These are phyloP conservation scores for Pseudogymnoascus sp. DNA, from an alignment of 2,329 filamentous ascomycete species.

Conservation along the genomic window DNA sequence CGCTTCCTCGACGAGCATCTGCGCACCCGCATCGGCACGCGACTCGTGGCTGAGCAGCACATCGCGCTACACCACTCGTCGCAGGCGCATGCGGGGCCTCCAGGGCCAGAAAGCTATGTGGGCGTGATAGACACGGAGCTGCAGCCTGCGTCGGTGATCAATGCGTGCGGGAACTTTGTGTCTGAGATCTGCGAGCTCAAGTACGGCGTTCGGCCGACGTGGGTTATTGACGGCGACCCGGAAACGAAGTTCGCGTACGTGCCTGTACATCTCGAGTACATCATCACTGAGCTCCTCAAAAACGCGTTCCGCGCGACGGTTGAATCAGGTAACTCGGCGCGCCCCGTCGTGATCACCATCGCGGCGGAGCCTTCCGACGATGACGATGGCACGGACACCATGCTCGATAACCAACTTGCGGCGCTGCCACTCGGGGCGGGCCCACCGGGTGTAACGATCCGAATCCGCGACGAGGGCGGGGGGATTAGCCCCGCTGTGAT, in stretches of 20 bases:
- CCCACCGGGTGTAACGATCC: conserved; percentile 82
- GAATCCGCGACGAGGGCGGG: conserved; percentile 90
- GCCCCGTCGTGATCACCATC: conserved; percentile 88
- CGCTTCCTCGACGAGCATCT: conserved; percentile 89
- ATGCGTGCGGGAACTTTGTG: conserved; percentile 81
- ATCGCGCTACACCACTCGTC: conserved; percentile 76
- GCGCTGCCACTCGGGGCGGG: conserved; percentile 56
- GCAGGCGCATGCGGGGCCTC: conserved; percentile 58
- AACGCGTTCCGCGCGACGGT: conserved; percentile 93
- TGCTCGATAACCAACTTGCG: conserved; percentile 21
- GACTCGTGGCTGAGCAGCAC: conserved; percentile 93
- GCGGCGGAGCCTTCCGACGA: conserved; percentile 48
- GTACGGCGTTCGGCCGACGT: conserved; percentile 77
- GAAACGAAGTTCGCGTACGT: conserved; percentile 89
- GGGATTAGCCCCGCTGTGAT: conserved; percentile 81
- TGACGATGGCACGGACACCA: neutral
- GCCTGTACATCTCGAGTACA: conserved; percentile 94
- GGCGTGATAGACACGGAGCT: conserved; percentile 92
- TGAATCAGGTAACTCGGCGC: conserved; percentile 69
- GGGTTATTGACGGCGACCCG: conserved; percentile 77
- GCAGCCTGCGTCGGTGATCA: conserved; percentile 71
- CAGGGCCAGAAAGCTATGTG: conserved; percentile 63
- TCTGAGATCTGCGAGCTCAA: conserved; percentile 95
- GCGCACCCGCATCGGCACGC: conserved; percentile 85
- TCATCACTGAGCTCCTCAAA: conserved; percentile 91